Conservation (phyloP, 2,329 filamentous ascomycete species). For the Paraphaeosphaeria minitans region DNA sequence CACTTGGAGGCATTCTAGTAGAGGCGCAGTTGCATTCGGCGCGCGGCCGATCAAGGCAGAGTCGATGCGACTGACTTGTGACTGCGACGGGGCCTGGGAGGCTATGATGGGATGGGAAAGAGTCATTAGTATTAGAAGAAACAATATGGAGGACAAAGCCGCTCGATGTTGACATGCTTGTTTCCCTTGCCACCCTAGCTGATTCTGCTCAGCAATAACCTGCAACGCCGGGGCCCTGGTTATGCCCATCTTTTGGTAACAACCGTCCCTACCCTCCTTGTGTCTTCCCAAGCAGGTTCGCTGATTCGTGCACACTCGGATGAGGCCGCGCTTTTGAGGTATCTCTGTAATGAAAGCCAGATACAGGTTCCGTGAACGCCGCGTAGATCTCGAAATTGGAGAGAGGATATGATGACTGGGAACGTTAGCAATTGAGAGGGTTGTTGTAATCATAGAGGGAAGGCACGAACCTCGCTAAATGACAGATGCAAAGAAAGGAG, state of each 20-base stretch:
- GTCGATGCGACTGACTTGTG: conserved; percentile 16
- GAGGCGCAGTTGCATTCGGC: conserved; percentile 30
- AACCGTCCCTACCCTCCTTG: conserved; percentile 12
- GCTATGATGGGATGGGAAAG: conserved; percentile 33
- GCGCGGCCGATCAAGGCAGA: conserved; percentile 27
- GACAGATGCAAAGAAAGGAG: neutral
- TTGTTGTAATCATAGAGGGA: neutral
- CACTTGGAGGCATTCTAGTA: conserved; percentile 71
- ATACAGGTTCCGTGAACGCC: conserved; percentile 21
- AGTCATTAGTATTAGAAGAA: conserved; percentile 44
- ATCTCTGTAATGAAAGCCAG: conserved; percentile 24
- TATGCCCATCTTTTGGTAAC: conserved; percentile 4
- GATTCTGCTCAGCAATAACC: conserved; percentile 17
- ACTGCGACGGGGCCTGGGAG: conserved; percentile 24
- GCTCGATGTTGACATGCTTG: conserved; percentile 19
- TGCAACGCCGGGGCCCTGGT: conserved; percentile 18
- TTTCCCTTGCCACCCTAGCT: conserved; percentile 14
- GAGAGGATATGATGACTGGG: conserved; percentile 3
- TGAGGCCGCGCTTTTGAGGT: conserved; percentile 40
- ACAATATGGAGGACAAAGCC: conserved; percentile 26
- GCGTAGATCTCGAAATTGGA: conserved; percentile 15
- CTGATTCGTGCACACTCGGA: conserved; percentile 24
- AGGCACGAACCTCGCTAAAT: conserved; percentile 16
- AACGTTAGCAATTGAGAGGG: neutral
- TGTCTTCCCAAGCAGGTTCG: conserved; percentile 18